Base-by-base conservation (phyloP, 2,329 filamentous ascomycete genomes). In the Geosmithia putterillii region DNA sequence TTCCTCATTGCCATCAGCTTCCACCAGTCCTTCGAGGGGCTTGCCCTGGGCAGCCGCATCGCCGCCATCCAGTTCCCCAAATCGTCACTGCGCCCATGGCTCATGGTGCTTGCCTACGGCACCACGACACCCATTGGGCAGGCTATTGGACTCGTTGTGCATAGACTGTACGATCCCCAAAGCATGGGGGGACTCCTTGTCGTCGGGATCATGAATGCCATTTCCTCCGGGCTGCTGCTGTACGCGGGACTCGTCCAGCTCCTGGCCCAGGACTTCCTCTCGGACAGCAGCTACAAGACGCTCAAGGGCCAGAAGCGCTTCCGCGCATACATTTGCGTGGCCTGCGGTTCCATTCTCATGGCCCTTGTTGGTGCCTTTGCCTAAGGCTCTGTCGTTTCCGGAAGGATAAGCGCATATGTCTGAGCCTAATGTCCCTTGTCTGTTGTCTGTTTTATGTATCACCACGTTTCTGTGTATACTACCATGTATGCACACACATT, bases 11-110 rank as follows among this genome's bases (percentile, higher is more conserved):
- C 86, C 41, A 88, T 92, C 48, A 79, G 76, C 50, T 89, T 90
- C 61, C 86, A 92, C 55, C 84, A 94, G 64, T 87, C 84, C 1
- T 94, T 94, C 50, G 87, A 94, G 64, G 87, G 87, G 2, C 78
- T 94, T 14, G 87, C 87, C 0, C 74, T 94, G 4, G 87, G 87
- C 7, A 84, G 84, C 38, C 83, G 87, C 45, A 94, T 94, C 52
- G 84, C 86, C 0, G 83, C 84, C 9, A 78, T 94, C 22, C 79
- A 83, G 58, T 95, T 95, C 54, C 76, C 84, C 0, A 73, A 73
- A 18, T 73, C 73, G 3, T 90, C 85, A 0, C 64, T 76, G 2
- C 83, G 84, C 40, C 90, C 92, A 0, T 94, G 83, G 83, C 69
- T 87, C 8, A 87, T 88, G 83, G 83, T 85, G 1, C 63, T 88